A percentile compares a stretch with the other conserved stretches of the same genome.
Evolutionary conservation across 192 early-diverging fungal genomes (phyloP).

Genomic region (Dimargaris verticillata): DNA sequence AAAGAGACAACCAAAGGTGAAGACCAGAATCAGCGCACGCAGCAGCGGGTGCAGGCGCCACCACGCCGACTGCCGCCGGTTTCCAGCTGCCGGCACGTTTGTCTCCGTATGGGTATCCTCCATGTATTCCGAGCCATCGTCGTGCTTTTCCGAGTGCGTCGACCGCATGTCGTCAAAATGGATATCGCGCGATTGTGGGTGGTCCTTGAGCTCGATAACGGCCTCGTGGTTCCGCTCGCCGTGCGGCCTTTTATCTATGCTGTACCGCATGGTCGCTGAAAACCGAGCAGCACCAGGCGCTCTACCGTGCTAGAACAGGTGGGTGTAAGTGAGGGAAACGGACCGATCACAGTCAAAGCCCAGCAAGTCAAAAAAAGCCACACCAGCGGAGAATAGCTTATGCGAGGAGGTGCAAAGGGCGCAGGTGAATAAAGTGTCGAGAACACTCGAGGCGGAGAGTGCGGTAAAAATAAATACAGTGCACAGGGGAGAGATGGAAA

Average conservation of each 20-base stretch:
- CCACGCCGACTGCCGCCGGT: conserved; percentile 11
- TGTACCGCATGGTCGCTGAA: background rate
- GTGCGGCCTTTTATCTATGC: background rate
- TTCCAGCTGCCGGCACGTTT: conserved; percentile 10
- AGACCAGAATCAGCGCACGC: conserved; percentile 34
- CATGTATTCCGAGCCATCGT: conserved; percentile 21
- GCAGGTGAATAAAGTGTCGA: no score
- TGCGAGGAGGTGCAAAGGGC: no score
- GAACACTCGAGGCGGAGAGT: no score
- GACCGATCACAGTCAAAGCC: no score
- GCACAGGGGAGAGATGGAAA: no score
- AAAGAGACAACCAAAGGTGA: conserved; percentile 30
- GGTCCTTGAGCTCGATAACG: background rate
- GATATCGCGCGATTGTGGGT: background rate
- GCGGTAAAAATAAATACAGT: no score
- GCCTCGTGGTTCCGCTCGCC: background rate
- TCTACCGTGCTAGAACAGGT: no score
- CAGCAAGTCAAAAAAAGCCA: no score
- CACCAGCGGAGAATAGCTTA: no score
- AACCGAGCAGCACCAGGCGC: no score
- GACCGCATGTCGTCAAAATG: conserved; percentile 11
- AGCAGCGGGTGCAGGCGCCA: conserved; percentile 39
- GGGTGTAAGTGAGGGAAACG: no score
- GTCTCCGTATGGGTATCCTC: conserved; percentile 19
- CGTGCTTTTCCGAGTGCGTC: conserved; percentile 18